Evolutionary conservation across 140 eudicot genomes (phyloP).

Genomic region (Ambrosia hybrid): DNA sequence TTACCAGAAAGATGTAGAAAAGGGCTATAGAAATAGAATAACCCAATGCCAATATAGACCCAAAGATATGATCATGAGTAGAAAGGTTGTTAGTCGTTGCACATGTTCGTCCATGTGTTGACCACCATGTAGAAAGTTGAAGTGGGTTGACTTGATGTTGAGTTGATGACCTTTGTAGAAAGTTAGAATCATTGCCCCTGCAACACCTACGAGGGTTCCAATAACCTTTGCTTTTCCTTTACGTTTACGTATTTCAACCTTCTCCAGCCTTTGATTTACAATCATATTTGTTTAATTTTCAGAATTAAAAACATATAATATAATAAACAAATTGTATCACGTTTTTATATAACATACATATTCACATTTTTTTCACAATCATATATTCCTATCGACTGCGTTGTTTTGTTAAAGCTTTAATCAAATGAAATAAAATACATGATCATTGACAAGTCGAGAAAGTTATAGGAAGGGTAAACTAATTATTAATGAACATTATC

Average conservation of each 20-base stretch:
- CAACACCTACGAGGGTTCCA: constrained; percentile 50
- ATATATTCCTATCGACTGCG: too few species aligned
- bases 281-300: neutral
- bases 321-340: neutral
- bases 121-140: constrained; percentile 35
- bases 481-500: too few species aligned
- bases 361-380: too few species aligned
- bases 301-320: neutral
- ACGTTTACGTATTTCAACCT: constrained; percentile 28
- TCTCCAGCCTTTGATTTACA: constrained; percentile 44
- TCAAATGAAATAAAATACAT: too few species aligned
- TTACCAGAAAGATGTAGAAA: constrained; percentile 41
- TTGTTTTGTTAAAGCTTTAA: too few species aligned
- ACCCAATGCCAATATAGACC: constrained; percentile 23
- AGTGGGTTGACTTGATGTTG: constrained; percentile 30
- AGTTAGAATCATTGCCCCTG: constrained; percentile 66
- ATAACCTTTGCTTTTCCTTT: constrained; percentile 53
- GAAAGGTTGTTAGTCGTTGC: constrained; percentile 28
- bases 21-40: constrained; percentile 28
- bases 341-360: too few species aligned
- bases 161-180: constrained; percentile 53
- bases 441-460: too few species aligned
- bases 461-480: too few species aligned
- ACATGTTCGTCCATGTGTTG: constrained; percentile 23
- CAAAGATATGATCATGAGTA: constrained; percentile 4